These are phyloP conservation scores for Paraphaeosphaeria minitans DNA, from an alignment of 2,329 filamentous ascomycete species.

Conservation along the genomic window DNA sequence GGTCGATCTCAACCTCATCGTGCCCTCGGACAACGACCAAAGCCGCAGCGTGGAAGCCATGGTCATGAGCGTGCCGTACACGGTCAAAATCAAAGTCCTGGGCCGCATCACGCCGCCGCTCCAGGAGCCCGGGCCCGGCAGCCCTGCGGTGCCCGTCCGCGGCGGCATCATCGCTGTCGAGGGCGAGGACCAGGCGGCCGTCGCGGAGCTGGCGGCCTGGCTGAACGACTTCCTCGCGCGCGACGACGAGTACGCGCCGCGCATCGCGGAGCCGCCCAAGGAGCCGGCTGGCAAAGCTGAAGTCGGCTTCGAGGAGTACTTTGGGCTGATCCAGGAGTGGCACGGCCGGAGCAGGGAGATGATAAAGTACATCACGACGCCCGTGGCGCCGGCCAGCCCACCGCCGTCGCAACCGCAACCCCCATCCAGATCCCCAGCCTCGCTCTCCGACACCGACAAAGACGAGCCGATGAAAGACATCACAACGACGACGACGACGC, in stretches of 20 bases:
- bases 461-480: slow-evolving; percentile 18
- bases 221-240: slow-evolving; percentile 61
- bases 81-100: slow-evolving; percentile 77
- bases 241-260: slow-evolving; percentile 58
- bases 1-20: slow-evolving; percentile 29
- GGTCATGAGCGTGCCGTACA: slow-evolving; percentile 75
- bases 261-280: slow-evolving; percentile 56
- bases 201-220: slow-evolving; percentile 68
- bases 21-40: slow-evolving; percentile 45
- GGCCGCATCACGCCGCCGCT: slow-evolving; percentile 76
- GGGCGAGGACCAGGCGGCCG: slow-evolving; percentile 69
- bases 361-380: slow-evolving; percentile 58
- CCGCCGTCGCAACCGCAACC: no score
- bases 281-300: slow-evolving; percentile 39
- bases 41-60: slow-evolving; percentile 66
- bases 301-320: slow-evolving; percentile 59
- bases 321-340: slow-evolving; percentile 73
- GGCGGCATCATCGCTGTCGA: slow-evolving; percentile 85
- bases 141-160: slow-evolving; percentile 55
- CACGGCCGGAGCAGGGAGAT: slow-evolving; percentile 77
- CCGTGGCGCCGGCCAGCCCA: slow-evolving; percentile 14
- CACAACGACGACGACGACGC: no score
- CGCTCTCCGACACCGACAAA: slow-evolving; percentile 21
- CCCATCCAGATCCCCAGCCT: background rate
- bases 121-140: slow-evolving; percentile 31